Evolutionary conservation across 2,329 filamentous ascomycete species (phyloP).

Genomic region (Colletotrichum costaricense): DNA sequence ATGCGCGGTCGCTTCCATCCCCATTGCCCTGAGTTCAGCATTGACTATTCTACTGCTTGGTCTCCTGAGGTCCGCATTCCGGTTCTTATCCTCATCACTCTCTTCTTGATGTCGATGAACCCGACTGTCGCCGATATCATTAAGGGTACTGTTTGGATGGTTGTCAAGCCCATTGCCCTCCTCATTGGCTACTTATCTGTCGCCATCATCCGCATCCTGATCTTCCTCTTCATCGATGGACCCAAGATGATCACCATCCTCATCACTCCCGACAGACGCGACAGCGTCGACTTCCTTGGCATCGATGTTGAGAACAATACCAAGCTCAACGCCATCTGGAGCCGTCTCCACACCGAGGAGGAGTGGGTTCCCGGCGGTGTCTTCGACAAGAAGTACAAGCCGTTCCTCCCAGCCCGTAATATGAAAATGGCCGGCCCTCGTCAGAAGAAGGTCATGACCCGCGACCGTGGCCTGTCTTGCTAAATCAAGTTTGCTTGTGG

Average conservation of each 20-base stretch:
- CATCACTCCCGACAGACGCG: background rate
- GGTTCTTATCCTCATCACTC: slow-evolving; percentile 6
- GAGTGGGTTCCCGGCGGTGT: slow-evolving; percentile 6
- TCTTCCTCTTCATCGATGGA: slow-evolving; percentile 31
- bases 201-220: slow-evolving; percentile 4
- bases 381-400: slow-evolving; percentile 33
- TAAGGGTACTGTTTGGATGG: slow-evolving; percentile 12
- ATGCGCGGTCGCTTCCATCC: slow-evolving; percentile 18
- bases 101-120: slow-evolving; percentile 23
- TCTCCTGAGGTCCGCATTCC: slow-evolving; percentile 13
- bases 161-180: slow-evolving; percentile 24
- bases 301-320: slow-evolving; percentile 20
- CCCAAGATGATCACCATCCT: slow-evolving; percentile 6
- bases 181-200: slow-evolving; percentile 19
- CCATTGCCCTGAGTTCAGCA: slow-evolving; percentile 2
- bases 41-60: slow-evolving; percentile 25
- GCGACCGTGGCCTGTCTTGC: slow-evolving; percentile 24
- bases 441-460: slow-evolving; percentile 27
- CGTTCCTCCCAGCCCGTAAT: slow-evolving; percentile 9
- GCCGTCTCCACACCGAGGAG: slow-evolving; percentile 8
- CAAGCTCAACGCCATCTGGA: slow-evolving; percentile 30
- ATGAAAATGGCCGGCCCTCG: slow-evolving; percentile 26
- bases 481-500: background rate
- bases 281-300: background rate
- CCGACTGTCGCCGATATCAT: slow-evolving; percentile 1